Evolutionary conservation across 2,329 filamentous ascomycete genomes (phyloP), one percentile per base, ranked within the genome.

Genomic region (Xylariomycetidae sp.): DNA sequence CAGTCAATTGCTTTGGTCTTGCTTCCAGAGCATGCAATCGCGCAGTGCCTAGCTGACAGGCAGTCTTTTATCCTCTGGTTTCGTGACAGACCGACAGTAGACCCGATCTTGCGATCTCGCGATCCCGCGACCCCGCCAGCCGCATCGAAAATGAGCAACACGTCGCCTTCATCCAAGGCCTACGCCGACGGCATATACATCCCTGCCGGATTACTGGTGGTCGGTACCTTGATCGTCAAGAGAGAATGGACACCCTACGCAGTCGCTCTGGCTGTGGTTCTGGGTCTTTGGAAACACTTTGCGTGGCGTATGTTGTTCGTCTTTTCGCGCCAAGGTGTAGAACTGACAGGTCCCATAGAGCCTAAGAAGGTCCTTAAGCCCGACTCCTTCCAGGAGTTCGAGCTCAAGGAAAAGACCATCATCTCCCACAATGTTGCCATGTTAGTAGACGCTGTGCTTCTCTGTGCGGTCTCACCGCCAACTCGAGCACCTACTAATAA

Each of bases 401-500:
- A 86, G 59, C 81, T 98, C 50, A 82, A 84, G 63, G 86, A 96
- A 64, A 96, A 95, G 77, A 96, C 82, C 10, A 75, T 93, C 47
- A 82, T 96, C 54, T 95, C 90, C 19, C 92, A 96, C 77, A 98
- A 98, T 72, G 90, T 94, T 40, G 89, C 90, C 63, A 95, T 98
- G 84, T 88, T 65, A 56, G 75, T 63, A 16, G n/a, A n/a, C n/a
- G n/a, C n/a, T n/a, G n/a, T n/a, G n/a, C n/a, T n/a, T n/a, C n/a
- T n/a, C n/a, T n/a, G n/a, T n/a, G n/a, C n/a, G n/a, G n/a, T n/a
- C n/a, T n/a, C n/a, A n/a, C n/a, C n/a, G n/a, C n/a, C n/a, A n/a
- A n/a, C n/a, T n/a, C n/a, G 13, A 18, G 13, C 12, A n/a, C n/a
- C n/a, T 4, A 14, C 30, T 44, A 26, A 44, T 30, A 25, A 16